These are phyloP conservation scores for Ophioceras dolichostomum DNA, from an alignment of 2,329 filamentous ascomycete species.

Conservation along the genomic window DNA sequence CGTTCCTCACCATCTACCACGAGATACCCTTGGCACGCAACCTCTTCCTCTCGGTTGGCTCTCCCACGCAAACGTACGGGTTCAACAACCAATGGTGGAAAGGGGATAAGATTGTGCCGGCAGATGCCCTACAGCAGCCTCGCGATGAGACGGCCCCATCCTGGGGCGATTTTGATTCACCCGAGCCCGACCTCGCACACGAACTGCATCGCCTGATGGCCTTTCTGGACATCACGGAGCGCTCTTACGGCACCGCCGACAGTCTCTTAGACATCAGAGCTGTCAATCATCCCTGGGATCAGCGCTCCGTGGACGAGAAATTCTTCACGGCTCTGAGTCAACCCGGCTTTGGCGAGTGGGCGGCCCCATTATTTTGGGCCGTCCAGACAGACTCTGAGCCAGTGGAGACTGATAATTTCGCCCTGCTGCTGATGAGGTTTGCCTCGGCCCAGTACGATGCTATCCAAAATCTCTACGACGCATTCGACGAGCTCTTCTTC, in stretches of 20 bases:
- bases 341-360: too few relatives aligned
- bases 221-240: slow-evolving; percentile 47
- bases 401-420: slow-evolving; percentile 6
- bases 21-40: slow-evolving; percentile 47
- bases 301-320: too few relatives aligned
- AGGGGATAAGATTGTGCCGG: slow-evolving; percentile 35
- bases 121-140: slow-evolving; percentile 19
- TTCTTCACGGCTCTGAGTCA: too few relatives aligned
- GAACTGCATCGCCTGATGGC: slow-evolving; percentile 52
- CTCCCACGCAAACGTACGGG: slow-evolving; percentile 35
- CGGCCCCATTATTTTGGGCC: too few relatives aligned
- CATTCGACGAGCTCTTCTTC: slow-evolving; percentile 21
- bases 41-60: slow-evolving; percentile 32
- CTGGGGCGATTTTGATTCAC: slow-evolving; percentile 15
- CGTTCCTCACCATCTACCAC: slow-evolving; percentile 45
- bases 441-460: slow-evolving; percentile 77
- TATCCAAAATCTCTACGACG: slow-evolving; percentile 34
- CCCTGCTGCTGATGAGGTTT: slow-evolving; percentile 23
- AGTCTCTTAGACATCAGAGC: slow-evolving; percentile 19
- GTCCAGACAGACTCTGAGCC: neutral
- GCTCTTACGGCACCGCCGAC: slow-evolving; percentile 45
- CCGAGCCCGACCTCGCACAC: slow-evolving; percentile 28
- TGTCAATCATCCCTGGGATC: too few relatives aligned
- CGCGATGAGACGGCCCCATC: slow-evolving; percentile 15
- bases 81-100: slow-evolving; percentile 50